A percentile compares a stretch with the other conserved stretches of the same genome.
Conservation (phyloP, 805 yeast species). For the Tetrapisispora nanseiensis region DNA sequence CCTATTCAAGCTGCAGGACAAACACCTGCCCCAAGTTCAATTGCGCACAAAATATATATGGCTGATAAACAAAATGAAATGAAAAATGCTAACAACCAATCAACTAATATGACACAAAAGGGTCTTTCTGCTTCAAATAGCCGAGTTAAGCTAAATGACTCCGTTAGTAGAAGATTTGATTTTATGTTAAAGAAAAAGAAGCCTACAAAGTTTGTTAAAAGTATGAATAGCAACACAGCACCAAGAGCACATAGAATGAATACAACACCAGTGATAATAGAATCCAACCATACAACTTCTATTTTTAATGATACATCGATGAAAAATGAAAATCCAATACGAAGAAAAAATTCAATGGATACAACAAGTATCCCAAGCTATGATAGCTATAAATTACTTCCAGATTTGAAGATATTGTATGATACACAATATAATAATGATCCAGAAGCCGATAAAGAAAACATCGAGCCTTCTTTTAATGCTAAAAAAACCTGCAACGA, state of each 20-base stretch:
- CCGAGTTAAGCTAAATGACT: constrained; percentile 21
- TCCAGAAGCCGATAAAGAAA: constrained; percentile 20
- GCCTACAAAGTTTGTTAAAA: background rate
- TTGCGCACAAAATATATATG: constrained; percentile 27
- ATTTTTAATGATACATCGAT: background rate
- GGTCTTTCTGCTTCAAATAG: constrained; percentile 13
- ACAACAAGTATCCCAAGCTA: background rate
- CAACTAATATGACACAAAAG: background rate
- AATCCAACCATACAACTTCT: background rate
- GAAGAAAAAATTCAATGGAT: constrained; percentile 2
- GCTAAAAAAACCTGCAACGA: background rate
- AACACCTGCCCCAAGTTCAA: constrained; percentile 20
- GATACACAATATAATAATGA: background rate
- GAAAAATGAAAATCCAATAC: background rate
- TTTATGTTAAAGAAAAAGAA: constrained; percentile 25
- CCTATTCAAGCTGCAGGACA: constrained; percentile 12
- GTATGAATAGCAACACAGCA: constrained; percentile 3
- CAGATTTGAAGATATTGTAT: background rate
- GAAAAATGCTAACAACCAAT: constrained; percentile 3
- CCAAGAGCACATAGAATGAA: constrained; percentile 12
- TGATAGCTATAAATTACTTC: background rate
- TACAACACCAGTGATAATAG: constrained; percentile 11
- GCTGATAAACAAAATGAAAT: constrained; percentile 26
- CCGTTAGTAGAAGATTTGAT: constrained; percentile 28
- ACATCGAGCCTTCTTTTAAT: constrained; percentile 15